A percentile compares a stretch with the other conserved stretches of the same genome.
Evolutionary conservation across 169 alveolate species (phyloP).

Genomic region (Plasmodium inui): DNA sequence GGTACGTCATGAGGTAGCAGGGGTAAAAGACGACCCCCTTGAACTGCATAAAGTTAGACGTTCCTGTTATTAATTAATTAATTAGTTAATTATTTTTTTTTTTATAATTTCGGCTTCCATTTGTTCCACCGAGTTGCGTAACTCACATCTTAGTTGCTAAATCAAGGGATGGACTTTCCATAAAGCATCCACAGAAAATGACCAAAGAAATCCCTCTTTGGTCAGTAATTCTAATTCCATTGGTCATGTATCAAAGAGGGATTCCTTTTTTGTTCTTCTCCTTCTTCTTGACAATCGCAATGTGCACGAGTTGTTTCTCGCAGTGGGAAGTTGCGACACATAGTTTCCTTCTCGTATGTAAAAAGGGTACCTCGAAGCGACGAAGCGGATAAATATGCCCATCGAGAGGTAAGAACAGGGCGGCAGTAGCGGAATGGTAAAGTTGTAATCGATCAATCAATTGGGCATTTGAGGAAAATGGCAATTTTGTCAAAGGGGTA

Average conservation of each 20-base stretch:
- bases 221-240: not conserved
- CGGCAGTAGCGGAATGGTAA: not conserved
- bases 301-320: not conserved
- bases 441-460: not conserved
- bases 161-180: not conserved
- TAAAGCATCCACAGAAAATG: not conserved
- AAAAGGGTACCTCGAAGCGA: not conserved
- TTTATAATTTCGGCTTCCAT: not conserved
- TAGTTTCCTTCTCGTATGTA: not conserved
- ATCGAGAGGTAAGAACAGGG: not conserved
- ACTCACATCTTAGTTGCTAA: not conserved
- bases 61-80: not conserved
- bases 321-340: not conserved
- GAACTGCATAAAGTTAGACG: not conserved
- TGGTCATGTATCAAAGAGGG: not conserved
- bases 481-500: not conserved
- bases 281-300: not conserved
- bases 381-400: not conserved
- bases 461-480: not conserved
- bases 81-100: not conserved
- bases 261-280: not conserved
- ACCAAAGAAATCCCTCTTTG: not conserved
- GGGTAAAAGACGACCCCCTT: not conserved
- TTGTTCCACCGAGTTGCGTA: not conserved
- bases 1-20: slow-evolving; percentile 30